These are phyloP conservation scores for Sordariomycetes sp. DNA, from an alignment of 2,329 filamentous ascomycete genomes.

Conservation along the genomic window DNA sequence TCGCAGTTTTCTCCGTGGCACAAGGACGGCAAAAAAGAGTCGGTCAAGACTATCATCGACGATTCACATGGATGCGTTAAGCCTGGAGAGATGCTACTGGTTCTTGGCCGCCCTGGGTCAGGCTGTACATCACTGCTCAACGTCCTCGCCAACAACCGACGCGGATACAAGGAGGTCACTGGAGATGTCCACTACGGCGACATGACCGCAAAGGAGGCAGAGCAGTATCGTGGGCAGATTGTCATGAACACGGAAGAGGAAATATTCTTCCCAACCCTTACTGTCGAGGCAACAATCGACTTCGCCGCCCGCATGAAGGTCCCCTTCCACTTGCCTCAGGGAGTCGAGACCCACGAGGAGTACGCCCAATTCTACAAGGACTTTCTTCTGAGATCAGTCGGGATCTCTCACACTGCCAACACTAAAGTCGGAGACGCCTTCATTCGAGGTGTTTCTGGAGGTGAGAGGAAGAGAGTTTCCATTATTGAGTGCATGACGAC, in stretches of 20 bases:
- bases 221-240: conserved; percentile 47
- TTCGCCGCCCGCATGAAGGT: conserved; percentile 59
- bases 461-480: conserved; percentile 60
- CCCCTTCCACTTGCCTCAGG: conserved; percentile 35
- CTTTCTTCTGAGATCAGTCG: conserved; percentile 41
- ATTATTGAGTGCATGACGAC: conserved; percentile 56
- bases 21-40: conserved; percentile 12
- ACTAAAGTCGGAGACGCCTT: conserved; percentile 62
- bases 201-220: conserved; percentile 35
- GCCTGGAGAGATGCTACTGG: conserved; percentile 57
- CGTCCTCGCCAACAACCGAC: conserved; percentile 54
- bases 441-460: conserved; percentile 57
- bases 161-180: conserved; percentile 46
- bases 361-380: conserved; percentile 35
- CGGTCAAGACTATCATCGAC: conserved; percentile 47
- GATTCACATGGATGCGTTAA: conserved; percentile 52
- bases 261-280: conserved; percentile 55
- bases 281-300: conserved; percentile 60
- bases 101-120: conserved; percentile 58
- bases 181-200: conserved; percentile 50
- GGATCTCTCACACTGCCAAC: conserved; percentile 48
- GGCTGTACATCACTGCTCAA: conserved; percentile 67
- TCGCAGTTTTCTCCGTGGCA: conserved; percentile 8
- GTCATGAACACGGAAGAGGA: conserved; percentile 66
- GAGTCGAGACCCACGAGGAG: conserved; percentile 30